A percentile compares a stretch with the other conserved stretches of the same genome.
Conservation (phyloP, 768 basidiomycete species). For the Harrya chromipes region DNA sequence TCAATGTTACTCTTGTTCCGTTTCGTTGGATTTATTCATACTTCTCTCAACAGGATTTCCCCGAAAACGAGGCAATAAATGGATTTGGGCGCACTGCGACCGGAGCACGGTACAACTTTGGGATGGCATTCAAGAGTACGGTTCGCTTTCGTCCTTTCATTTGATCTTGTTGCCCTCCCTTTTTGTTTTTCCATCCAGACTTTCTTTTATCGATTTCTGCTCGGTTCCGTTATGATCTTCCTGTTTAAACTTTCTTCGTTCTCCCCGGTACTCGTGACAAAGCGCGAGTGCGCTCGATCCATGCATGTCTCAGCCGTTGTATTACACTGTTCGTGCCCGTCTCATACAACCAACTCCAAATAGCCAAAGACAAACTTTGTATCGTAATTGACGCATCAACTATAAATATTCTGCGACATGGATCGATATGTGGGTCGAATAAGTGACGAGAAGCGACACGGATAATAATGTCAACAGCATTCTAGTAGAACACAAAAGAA, state of each 20-base stretch:
- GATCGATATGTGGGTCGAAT: neutral
- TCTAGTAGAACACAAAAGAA: no score
- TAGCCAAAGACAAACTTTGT: constrained; percentile 21
- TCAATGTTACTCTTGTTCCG: constrained; percentile 12
- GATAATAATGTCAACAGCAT: no score
- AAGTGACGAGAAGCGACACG: neutral
- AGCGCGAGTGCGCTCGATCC: neutral
- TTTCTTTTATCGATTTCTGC: constrained; percentile 5
- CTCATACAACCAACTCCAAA: neutral
- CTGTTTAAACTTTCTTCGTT: constrained; percentile 9
- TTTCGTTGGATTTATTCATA: constrained; percentile 33
- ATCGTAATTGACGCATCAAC: constrained; percentile 34
- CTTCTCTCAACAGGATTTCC: constrained; percentile 29
- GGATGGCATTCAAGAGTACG: constrained; percentile 3
- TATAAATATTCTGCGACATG: constrained; percentile 27
- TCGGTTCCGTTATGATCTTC: constrained; percentile 19
- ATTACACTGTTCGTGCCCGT: constrained; percentile 11
- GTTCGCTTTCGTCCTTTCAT: neutral
- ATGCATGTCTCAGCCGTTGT: constrained; percentile 13
- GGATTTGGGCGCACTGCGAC: constrained; percentile 16
- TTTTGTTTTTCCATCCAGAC: constrained; percentile 8
- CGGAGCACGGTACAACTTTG: constrained; percentile 10
- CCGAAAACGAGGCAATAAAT: constrained; percentile 20
- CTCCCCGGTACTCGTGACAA: no score
- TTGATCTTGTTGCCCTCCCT: neutral